Evolutionary conservation across 2,329 filamentous ascomycete genomes (phyloP), one percentile per base, ranked within the genome.

Genomic region (Mariannaea sp.): DNA sequence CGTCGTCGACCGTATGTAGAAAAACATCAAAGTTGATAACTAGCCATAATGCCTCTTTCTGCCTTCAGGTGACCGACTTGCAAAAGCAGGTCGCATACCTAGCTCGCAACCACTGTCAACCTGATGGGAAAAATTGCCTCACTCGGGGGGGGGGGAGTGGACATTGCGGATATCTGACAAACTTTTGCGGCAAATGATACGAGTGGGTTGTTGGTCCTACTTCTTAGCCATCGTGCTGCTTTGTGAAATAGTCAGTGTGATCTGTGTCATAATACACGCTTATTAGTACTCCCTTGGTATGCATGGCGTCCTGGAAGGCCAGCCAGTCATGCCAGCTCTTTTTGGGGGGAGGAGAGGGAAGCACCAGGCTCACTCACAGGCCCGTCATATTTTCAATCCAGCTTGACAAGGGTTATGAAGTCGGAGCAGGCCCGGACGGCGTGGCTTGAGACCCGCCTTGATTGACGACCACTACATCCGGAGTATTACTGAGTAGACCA

Each of bases 391-490:
- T 20, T 33, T 29, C 27, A 35, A 20, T 27, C 46, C 45, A 42
- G 33, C 26, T 32, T 29, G 13, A 33, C 41, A 20, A 22, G 36
- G 36, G 36, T 39, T 19, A 24, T 39, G 36, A 17, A 39, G 36
- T 39, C 36, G 36, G 32, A 26, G 36, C 33, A 40, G 30, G 29
- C 41, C 42, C 30, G 40, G 27, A 27, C 24, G 41, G 16, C 6
- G 47, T 51, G 53, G 48, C 53, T 55, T 52, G 38, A 14, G 38
- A 43, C 42, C 47, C 53, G 47, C 36, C 32, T 52, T 36, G 17
- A 10, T 39, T 24, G 41, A 43, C 36, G 38, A 7, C n/a, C n/a
- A n/a, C n/a, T n/a, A n/a, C n/a, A n/a, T n/a, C n/a, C n/a, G n/a
- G n/a, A n/a, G n/a, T n/a, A n/a, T n/a, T n/a, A n/a, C n/a, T 10